Evolutionary conservation across 2,329 filamentous ascomycete genomes (phyloP), one percentile per base, ranked within the genome.

Genomic region (Alternaria brassicae): DNA sequence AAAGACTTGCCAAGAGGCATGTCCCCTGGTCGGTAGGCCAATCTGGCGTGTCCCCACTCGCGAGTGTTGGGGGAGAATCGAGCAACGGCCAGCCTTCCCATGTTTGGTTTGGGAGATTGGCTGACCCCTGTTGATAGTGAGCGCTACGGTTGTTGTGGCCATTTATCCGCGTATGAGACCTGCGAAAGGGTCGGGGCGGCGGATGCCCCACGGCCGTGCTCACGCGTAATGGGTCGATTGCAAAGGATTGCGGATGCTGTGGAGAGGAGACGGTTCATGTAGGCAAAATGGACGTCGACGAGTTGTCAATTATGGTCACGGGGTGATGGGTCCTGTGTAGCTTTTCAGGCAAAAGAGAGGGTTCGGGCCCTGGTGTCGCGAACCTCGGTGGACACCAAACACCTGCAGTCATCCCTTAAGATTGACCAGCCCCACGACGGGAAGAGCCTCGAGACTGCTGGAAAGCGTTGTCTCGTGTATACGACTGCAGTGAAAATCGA

Each of bases 101-200:
- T 10, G 23, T 50, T 39, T 17, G 48, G 39, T 12, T 13, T 34
- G 50, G 19, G 27, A 23, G 23, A 48, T 6, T 21, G 21, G 17
- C 28, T 8, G 28, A 30, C 37, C 62, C 58, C 61, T 52, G 54
- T 62, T 27, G 47, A 47, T 28, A 15, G 15, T 12, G 41, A 37
- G 30, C 55, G 49, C 62, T 62, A 67, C 64, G 62, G 65, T 53
- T 67, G 52, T 58, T 55, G 48, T 56, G 41, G 41, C 51, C 53
- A 63, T 64, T 68, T 66, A 68, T 66, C 65, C 65, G 63, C 60
- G 61, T 66, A 64, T 66, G 45, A 56, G 51, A 61, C 47, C 47
- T 45, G 37, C 47, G 32, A 17, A 17, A 39, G 30, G 27, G 42
- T 62, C 53, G 59, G 62, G 34, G 48, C 25, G 19, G 57, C 49